Evolutionary conservation across 306 rosid genomes (phyloP), one percentile per base, ranked within the genome.

Genomic region (Dicorynia guianensis): DNA sequence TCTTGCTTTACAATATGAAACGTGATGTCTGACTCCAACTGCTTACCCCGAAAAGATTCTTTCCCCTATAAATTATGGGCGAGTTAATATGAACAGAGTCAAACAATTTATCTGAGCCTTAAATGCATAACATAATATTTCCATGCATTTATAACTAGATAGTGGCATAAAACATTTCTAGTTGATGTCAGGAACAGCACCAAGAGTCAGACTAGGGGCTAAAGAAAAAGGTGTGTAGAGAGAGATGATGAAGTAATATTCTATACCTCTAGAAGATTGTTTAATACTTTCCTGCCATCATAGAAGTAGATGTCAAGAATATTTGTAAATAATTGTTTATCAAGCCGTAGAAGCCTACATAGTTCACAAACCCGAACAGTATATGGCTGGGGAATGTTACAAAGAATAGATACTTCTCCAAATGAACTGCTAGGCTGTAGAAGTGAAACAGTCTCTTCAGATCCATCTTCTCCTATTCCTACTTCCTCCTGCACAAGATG

Each of bases 381-480:
- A 78, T 92, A 85, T 18, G 93, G 98, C 52, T 95, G 97, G 66
- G 99, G 96, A 78, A 95, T 95, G 85, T 95, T 95, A 80, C 99
- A 95, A 71, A 95, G 93, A 74, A 95, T 90, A 33, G 98, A 95
- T 79, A 90, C 72, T 79, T 87, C 93, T 72, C 99, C 99, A 69
- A 92, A 95, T 46, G 97, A 79, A 84, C 86, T 86, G 79, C 84
- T 48, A 15, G 84, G 91, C 63, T 82, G 42, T 74, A 95, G 81
- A 52, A 75, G 77, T 44, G 90, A 69, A 80, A 89, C 63, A 48
- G 93, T 89, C 65, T 89, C 92, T 82, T 92, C 98, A 33, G 84
- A 14, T 65, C 97, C 97, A 78, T 92, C 92, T 74, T 90, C 93
- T 4, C 80, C 85, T 19, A 40, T 76, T 75, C 96, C 97, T 53